Evolutionary conservation across 306 rosid genomes (phyloP).

Genomic region (Pyrus bretschneideri): DNA sequence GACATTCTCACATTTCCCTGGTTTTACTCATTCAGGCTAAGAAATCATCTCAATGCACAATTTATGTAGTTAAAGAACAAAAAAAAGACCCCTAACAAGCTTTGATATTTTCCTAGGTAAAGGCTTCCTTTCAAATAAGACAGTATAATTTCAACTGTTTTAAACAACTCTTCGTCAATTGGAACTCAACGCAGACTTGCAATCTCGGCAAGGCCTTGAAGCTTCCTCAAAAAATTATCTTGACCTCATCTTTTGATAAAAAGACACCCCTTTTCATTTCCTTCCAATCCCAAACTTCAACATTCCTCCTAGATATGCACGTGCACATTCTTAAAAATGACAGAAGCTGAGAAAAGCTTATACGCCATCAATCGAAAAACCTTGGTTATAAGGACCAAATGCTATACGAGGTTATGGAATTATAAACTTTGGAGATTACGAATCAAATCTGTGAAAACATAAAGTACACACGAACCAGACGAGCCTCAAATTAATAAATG

Average conservation of each 20-base stretch:
- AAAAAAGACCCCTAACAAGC: not conserved
- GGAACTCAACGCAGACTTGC: not conserved
- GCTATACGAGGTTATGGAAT: not conserved
- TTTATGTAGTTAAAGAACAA: not conserved
- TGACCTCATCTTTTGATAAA: not conserved
- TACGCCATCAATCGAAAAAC: not conserved
- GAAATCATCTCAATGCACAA: not conserved
- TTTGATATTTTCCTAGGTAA: not conserved
- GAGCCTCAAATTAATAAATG: not conserved
- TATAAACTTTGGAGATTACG: not conserved
- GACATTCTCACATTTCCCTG: not conserved
- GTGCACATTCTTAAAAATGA: not conserved
- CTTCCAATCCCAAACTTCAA: not conserved
- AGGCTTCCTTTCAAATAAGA: not conserved
- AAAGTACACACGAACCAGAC: not conserved
- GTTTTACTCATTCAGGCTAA: not conserved
- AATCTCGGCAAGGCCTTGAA: not conserved
- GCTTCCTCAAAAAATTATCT: not conserved
- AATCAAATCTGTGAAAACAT: not conserved
- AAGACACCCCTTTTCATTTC: not conserved
- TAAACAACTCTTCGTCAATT: not conserved
- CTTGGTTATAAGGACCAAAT: not conserved
- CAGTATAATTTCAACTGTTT: not conserved
- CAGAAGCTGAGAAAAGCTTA: too few species aligned
- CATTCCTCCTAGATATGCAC: not conserved